Conservation (phyloP, 2,329 filamentous ascomycete species). For the Trichophyton benhamiae region DNA sequence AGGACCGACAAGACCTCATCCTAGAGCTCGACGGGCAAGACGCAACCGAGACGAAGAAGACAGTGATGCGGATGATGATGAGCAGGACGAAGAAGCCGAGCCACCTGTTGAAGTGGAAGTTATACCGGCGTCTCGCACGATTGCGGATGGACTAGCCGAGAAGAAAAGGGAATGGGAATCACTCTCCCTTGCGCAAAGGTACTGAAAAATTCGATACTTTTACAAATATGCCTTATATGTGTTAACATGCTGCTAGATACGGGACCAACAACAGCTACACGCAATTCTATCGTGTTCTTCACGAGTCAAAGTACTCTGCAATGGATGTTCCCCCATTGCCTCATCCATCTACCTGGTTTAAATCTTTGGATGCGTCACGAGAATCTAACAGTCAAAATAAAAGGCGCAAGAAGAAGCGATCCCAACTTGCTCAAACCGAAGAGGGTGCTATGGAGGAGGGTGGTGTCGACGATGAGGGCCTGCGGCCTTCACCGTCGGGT, state of each 20-base stretch:
- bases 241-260: conserved; percentile 31
- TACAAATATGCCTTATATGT: neutral
- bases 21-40: conserved; percentile 22
- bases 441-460: neutral
- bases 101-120: conserved; percentile 33
- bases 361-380: conserved; percentile 20
- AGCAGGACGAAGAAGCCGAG: conserved; percentile 28
- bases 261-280: conserved; percentile 48
- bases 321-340: conserved; percentile 42
- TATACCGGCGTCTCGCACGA: conserved; percentile 24
- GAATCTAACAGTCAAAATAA: conserved; percentile 18
- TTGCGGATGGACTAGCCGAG: conserved; percentile 27
- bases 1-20: conserved; percentile 16
- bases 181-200: conserved; percentile 33
- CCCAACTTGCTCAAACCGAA: neutral
- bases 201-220: conserved; percentile 6
- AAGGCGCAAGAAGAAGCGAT: conserved; percentile 16
- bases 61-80: conserved; percentile 14
- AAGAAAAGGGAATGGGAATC: conserved; percentile 25
- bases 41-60: conserved; percentile 17
- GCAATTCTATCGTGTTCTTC: conserved; percentile 49
- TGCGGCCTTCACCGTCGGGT: neutral
- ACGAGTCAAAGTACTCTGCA: conserved; percentile 47
- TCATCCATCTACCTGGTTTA: conserved; percentile 51
- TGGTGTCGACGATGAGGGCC: neutral